These are phyloP conservation scores for Moesziomyces aphidis DNA, from an alignment of 1,284 basidiomycete species.

Conservation along the genomic window DNA sequence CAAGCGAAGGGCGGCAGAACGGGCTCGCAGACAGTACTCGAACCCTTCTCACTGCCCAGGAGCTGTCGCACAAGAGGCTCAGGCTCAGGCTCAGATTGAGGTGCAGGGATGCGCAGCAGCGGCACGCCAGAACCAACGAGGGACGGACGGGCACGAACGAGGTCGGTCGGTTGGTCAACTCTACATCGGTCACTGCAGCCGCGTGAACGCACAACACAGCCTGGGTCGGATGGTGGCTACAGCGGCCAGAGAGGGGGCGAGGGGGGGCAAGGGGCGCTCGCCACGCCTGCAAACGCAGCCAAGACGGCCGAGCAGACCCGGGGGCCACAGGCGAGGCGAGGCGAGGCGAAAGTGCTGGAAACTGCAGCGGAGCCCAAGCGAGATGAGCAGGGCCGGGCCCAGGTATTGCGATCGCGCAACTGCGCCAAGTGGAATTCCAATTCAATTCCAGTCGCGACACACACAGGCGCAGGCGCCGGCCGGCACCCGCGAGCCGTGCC, in stretches of 20 bases:
- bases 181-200: background rate
- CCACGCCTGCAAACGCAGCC: background rate
- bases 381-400: conserved; percentile 11
- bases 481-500: background rate
- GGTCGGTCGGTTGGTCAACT: background rate
- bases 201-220: background rate
- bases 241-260: background rate
- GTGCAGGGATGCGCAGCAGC: background rate
- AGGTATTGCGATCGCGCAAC: conserved; percentile 14
- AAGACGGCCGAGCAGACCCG: conserved; percentile 1
- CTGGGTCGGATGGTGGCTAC: background rate
- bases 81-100: background rate
- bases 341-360: conserved; percentile 27
- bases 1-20: conserved; percentile 1
- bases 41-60: background rate
- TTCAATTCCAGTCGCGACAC: background rate
- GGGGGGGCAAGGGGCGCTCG: too few relatives aligned
- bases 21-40: background rate
- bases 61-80: background rate
- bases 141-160: background rate
- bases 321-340: background rate
- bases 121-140: background rate
- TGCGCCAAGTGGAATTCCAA: background rate
- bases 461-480: background rate
- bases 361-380: conserved; percentile 14